Base-by-base conservation (phyloP, 345 rosid species). In the Corchorus capsularis region DNA sequence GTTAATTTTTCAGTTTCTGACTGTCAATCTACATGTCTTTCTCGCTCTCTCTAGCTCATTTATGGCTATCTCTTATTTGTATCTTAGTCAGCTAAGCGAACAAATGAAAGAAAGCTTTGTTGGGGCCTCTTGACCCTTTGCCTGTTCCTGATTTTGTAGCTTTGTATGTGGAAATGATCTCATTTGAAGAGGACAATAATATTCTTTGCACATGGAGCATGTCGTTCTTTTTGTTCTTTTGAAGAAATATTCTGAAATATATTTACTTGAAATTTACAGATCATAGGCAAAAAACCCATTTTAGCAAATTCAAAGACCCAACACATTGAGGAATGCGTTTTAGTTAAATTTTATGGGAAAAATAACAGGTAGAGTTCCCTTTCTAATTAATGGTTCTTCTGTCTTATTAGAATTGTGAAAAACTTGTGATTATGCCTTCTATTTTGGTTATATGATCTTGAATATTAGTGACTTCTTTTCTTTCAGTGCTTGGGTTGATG, bases 271-370 rank as follows among this genome's bases (percentile, higher is more conserved):
- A 60, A 69, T 69, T 20, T 52, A 50, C 73, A 69, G 73, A 34
- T 69, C 27, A 69, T 69, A 8, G 22, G 13, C 22, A 34, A 50
- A 52, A 34, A 14, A 39, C 34, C 60, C 27, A 35, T 5, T 52
- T 32, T 69, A 34, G 73, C 9, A 32, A 60, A 69, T 69, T 69
- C 60, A 52, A 69, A 22, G 52, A 49, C 50, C 45, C 22, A 69
- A 69, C 59, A 4, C 10, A 34, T 27, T 0, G 73, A 52, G 46
- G 73, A 69, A 34, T 14, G 16, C 34, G 61, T 69, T 52, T 53
- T 69, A 69, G 73, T 69, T 52, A 35, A 69, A 45, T 69, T 69
- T 69, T 69, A 69, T 34, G 73, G 60, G 27, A n/a, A 52, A 53
- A 15, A 53, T 11, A 53, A 52, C 34, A 69, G 73, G 73, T 69